phyloP scores from a whole-genome alignment of 2,329 filamentous ascomycete species.

The Penicillium concentricum region DNA sequence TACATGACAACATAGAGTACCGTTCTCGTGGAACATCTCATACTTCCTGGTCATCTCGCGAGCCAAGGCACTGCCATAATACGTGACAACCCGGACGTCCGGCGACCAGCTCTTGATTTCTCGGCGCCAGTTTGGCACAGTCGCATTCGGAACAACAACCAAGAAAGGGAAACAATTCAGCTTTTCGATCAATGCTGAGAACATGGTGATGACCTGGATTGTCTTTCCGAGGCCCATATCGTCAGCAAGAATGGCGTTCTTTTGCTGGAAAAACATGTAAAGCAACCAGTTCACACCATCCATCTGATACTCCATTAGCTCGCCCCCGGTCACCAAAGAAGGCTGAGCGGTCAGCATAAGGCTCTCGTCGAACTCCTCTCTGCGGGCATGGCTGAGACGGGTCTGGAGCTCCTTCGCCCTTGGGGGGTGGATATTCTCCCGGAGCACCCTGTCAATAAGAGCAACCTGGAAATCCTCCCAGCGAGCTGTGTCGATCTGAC shows the following conservation, averaged over 20 bases:
- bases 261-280: constrained; percentile 77
- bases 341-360: constrained; percentile 73
- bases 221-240: constrained; percentile 99
- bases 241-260: constrained; percentile 89
- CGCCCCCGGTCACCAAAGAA: constrained; percentile 68
- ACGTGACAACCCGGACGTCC: constrained; percentile 81
- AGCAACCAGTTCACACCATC: constrained; percentile 95
- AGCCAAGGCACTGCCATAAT: constrained; percentile 74
- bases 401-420: constrained; percentile 58
- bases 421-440: constrained; percentile 68
- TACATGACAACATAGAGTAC: constrained; percentile 78
- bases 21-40: constrained; percentile 71
- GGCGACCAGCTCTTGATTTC: constrained; percentile 95
- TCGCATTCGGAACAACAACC: constrained; percentile 90
- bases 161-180: constrained; percentile 85
- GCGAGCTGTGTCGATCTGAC: constrained; percentile 57
- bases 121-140: constrained; percentile 94
- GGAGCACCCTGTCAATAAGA: constrained; percentile 81
- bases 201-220: constrained; percentile 82
- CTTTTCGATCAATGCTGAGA: constrained; percentile 70
- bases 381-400: constrained; percentile 67
- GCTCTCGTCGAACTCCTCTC: constrained; percentile 62
- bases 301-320: constrained; percentile 89
- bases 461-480: constrained; percentile 80
- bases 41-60: constrained; percentile 76